Base-by-base conservation (phyloP, 2,329 filamentous ascomycete species). In the Pseudogymnoascus sp. region DNA sequence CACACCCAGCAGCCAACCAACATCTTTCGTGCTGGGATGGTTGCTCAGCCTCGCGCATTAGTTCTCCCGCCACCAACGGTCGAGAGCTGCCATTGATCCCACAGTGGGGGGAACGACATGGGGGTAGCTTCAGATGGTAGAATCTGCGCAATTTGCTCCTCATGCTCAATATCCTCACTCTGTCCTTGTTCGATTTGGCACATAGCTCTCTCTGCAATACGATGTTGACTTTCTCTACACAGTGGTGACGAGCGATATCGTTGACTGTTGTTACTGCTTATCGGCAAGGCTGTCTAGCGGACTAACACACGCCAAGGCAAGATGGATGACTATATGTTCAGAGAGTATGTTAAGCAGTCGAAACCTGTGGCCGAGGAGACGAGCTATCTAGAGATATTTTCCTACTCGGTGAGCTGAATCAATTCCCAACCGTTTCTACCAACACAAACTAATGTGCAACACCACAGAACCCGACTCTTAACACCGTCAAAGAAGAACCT, bases 251-350 rank as follows among this genome's bases (percentile, higher is more conserved):
- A 34, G n/a, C 28, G 28, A 13, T 57, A 57, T 57, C 28, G 51
- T 57, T 57, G 36, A 57, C 51, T 57, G 51, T 34, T 36, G n/a
- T 14, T 57, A 19, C n/a, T 21, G 7, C 28, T 14, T 21, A 36
- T 21, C 51, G 7, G 16, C 51, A 34, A 57, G 51, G 51, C 51
- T 57, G 51, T 36, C n/a, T 14, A 16, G 6, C n/a, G 11, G 14
- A 28, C 51, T 16, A 34, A 21, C 14, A 19, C 28, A 8, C 51
- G 11, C 10, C 10, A 21, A 36, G 16, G 6, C 60, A 41, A 61
- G 34, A 75, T 75, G 73, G 73, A 75, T 64, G 71, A 73, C 67
- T 75, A 75, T 67, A 71, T 75, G 69, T 75, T 75, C 61, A 66
- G 70, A 45, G 60, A 65, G 37, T 70, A 73, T 63, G 73, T 75